These are phyloP conservation scores for Fusarium brevicatenulatum DNA, from an alignment of 2,329 filamentous ascomycete genomes.

Conservation along the genomic window DNA sequence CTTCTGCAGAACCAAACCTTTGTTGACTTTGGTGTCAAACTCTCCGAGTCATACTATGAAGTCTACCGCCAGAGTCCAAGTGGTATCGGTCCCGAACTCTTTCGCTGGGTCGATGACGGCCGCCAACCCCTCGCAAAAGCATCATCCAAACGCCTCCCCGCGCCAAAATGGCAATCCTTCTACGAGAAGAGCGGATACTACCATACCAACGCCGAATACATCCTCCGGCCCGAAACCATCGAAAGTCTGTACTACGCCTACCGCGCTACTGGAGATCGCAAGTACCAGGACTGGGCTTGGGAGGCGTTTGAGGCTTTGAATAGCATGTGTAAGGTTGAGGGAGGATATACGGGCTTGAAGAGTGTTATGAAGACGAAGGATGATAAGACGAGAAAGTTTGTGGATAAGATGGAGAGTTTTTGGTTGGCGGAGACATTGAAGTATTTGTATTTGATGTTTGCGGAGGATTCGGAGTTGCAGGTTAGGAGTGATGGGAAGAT, in stretches of 20 bases:
- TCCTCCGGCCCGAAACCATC: constrained; percentile 30
- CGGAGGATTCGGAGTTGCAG: constrained; percentile 29
- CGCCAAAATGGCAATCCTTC: constrained; percentile 15
- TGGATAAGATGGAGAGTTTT: constrained; percentile 40
- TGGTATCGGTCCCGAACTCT: constrained; percentile 28
- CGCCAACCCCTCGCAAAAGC: constrained; percentile 9
- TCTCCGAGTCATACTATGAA: not conserved
- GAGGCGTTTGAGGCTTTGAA: constrained; percentile 22
- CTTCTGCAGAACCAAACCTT: constrained; percentile 5
- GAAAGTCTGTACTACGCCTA: constrained; percentile 37
- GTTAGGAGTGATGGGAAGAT: constrained; percentile 28
- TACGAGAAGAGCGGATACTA: constrained; percentile 29
- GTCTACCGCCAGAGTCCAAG: constrained; percentile 29
- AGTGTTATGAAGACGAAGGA: constrained; percentile 17
- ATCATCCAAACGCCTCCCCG: constrained; percentile 14
- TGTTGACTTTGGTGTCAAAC: not conserved
- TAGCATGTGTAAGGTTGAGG: constrained; percentile 11
- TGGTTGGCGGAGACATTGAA: constrained; percentile 38
- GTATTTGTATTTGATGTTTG: constrained; percentile 37
- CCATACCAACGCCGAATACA: constrained; percentile 20
- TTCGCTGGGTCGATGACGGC: constrained; percentile 35
- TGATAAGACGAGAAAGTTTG: not conserved
- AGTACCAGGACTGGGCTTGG: constrained; percentile 35
- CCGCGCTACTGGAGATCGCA: constrained; percentile 22
- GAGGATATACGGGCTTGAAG: constrained; percentile 7